Conservation (phyloP, 164 flowering plant species). For the Euptelea pleiosperma region DNA sequence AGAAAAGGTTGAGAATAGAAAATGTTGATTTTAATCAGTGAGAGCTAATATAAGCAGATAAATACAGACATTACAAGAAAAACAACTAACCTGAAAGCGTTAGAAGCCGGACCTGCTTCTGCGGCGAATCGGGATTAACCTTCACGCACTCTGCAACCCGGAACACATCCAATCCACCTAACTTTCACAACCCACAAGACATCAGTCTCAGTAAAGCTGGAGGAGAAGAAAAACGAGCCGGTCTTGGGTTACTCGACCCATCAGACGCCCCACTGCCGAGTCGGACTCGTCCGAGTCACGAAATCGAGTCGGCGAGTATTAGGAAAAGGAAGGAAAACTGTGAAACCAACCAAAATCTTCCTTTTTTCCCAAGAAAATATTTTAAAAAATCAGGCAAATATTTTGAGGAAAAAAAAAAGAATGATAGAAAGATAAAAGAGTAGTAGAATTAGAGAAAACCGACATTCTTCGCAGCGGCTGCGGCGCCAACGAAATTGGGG, state of each 20-base stretch:
- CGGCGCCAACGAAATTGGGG: constrained; percentile 77
- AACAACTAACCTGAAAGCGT: constrained; percentile 70
- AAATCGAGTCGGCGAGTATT: neutral
- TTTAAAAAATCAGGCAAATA: too few species aligned
- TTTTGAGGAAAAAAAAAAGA: too few species aligned
- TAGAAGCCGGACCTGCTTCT: constrained; percentile 77
- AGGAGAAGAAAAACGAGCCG: too few species aligned
- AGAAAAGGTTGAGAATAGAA: neutral
- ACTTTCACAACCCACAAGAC: constrained; percentile 33
- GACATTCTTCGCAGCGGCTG: constrained; percentile 59
- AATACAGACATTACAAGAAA: too few species aligned
- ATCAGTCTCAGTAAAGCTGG: constrained; percentile 1
- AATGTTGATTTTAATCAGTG: neutral
- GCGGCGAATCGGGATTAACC: constrained; percentile 92
- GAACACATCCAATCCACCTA: constrained; percentile 64
- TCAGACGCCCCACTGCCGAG: neutral
- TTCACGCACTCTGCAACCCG: constrained; percentile 59
- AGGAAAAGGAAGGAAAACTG: neutral
- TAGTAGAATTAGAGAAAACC: neutral
- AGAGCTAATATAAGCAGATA: neutral
- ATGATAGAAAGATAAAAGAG: neutral
- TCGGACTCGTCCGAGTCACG: neutral
- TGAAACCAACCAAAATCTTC: too few species aligned
- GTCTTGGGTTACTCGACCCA: too few species aligned
- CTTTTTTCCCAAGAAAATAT: too few species aligned